Percentiles rank a stretch among this genome's conserved stretches.
These are phyloP conservation scores for Eragrostis tef DNA, from an alignment of 202 grass and related monocot genomes.

Conservation along the genomic window DNA sequence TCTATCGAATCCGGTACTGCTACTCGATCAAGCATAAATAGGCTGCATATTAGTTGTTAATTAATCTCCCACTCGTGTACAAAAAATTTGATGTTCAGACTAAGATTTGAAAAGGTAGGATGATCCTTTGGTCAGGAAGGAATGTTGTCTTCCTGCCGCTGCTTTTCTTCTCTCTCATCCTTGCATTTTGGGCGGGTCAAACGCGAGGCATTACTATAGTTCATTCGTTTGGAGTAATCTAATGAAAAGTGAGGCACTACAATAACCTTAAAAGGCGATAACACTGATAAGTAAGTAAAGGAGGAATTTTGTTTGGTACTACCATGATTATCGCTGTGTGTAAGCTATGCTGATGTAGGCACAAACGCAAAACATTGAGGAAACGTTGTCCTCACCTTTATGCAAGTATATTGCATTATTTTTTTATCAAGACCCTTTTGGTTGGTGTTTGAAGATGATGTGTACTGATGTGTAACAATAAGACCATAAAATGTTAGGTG, in stretches of 20 bases:
- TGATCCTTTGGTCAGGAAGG: conserved; percentile 33
- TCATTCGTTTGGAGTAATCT: conserved; percentile 7
- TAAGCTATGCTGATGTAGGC: neutral
- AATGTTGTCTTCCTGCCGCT: conserved; percentile 37
- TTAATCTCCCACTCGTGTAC: neutral
- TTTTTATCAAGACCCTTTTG: neutral
- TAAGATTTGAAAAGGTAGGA: neutral
- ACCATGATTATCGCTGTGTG: conserved; percentile 17
- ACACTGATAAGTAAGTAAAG: neutral
- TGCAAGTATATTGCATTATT: neutral
- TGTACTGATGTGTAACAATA: neutral
- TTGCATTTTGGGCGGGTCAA: conserved; percentile 15
- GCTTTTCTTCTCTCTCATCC: conserved; percentile 43
- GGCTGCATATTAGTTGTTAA: neutral
- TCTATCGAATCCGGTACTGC: neutral
- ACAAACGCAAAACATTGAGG: neutral
- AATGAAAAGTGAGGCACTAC: neutral
- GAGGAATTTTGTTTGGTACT: neutral
- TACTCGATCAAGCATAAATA: neutral
- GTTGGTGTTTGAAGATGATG: neutral
- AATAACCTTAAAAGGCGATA: neutral
- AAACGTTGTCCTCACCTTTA: neutral
- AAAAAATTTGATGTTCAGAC: conserved; percentile 1
- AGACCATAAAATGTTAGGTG: neutral
- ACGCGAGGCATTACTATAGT: neutral